Evolutionary conservation across 176 grass and related monocot genomes (phyloP), one percentile per base, ranked within the genome.

Genomic region (Dendrocalamus sinicus): DNA sequence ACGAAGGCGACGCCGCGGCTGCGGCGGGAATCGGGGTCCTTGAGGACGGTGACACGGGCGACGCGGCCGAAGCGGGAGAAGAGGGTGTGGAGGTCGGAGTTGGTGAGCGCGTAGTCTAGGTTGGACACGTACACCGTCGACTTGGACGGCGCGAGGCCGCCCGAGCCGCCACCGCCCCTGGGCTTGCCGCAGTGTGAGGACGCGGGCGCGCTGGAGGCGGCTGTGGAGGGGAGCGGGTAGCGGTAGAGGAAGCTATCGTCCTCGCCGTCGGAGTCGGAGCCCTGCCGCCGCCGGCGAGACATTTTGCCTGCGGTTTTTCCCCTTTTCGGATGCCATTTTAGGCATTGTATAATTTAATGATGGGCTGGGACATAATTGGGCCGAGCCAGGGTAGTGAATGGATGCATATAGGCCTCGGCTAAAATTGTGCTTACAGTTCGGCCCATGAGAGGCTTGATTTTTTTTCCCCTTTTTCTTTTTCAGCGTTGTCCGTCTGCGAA

Each of bases 11-110:
- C 90, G 20, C 96, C 96, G 5, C 75, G 87, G 86, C 90, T 98
- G 64, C 83, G 77, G 68, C 95, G 91, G 68, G 91, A 92, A 6
- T 14, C 80, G 13, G 91, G 90, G 78, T 98, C 91, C 90, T 98
- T 98, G 77, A 95, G 86, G 26, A 99, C 90, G 61, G 96, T 94
- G 81, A 95, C 93, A 76, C 90, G 89, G 7, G 92, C 96, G n/a
- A 96, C 96, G 60, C 91, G 90, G 46, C 96, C 93, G 78, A 99
- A 99, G 79, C 88, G 93, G 86, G 93, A 94, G 90, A 99, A 96
- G 86, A 99, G 88, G 48, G 89, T 88, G 86, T 99, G 92, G 75
- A 99, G 93, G 69, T 99, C 96, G 84, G 96, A 99, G 86, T 99
- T 96, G 86, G 96, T 99, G 78, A 99, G 93, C 23, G 93, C 62